Conservation (phyloP, 176 grass and related monocot species). For the Musa schizocarpa region DNA sequence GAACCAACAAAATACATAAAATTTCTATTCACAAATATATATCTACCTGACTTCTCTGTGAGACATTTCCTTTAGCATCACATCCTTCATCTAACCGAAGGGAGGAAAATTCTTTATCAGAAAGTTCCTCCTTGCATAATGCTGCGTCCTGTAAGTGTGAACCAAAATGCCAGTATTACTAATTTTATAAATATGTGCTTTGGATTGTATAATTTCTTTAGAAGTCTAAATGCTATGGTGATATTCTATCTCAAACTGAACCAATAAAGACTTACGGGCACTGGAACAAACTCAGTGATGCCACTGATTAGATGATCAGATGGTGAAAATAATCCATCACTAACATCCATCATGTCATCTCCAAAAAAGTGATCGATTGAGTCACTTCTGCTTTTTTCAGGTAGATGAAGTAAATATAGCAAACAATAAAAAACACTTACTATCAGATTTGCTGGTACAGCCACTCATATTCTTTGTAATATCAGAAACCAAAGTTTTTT, state of each 20-base stretch:
- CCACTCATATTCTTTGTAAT: neutral
- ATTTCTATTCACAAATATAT: constrained; percentile 2
- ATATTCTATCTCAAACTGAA: neutral
- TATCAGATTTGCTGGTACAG: neutral
- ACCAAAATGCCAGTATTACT: constrained; percentile 5
- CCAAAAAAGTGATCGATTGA: constrained; percentile 39
- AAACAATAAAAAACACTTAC: constrained; percentile 16
- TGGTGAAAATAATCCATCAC: constrained; percentile 46
- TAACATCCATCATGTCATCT: constrained; percentile 46
- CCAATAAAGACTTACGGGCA: constrained; percentile 34
- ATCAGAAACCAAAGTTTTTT: neutral
- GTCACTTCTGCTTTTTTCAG: constrained; percentile 32
- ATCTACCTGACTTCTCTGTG: constrained; percentile 38
- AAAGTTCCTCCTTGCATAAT: constrained; percentile 42
- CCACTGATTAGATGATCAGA: constrained; percentile 41
- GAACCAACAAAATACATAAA: neutral
- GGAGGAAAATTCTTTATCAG: constrained; percentile 38
- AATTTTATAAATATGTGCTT: neutral
- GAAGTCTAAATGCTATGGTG: neutral
- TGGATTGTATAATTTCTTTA: neutral
- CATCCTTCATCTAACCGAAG: constrained; percentile 30
- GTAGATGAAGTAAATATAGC: constrained; percentile 2
- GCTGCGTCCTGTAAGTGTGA: constrained; percentile 23
- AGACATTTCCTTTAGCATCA: constrained; percentile 29
- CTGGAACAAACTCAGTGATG: constrained; percentile 38